These are phyloP conservation scores for Ramaria sp. DNA, from an alignment of 768 basidiomycete genomes.

Conservation along the genomic window DNA sequence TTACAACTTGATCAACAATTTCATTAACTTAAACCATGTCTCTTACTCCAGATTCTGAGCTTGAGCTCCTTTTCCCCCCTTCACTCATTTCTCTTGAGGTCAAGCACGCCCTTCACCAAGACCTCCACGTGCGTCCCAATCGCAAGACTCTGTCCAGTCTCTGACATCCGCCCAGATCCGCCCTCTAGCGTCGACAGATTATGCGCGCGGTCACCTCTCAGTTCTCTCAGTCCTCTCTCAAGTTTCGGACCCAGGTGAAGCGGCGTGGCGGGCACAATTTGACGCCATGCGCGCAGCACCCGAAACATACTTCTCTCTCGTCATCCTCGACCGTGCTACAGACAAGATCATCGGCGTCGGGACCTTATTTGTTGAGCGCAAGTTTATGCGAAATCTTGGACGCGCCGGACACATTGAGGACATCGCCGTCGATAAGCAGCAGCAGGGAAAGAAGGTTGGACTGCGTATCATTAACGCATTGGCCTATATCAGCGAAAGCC, in stretches of 20 bases:
- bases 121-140: constrained; percentile 47
- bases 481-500: constrained; percentile 68
- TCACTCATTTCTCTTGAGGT: constrained; percentile 61
- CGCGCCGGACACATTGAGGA: constrained; percentile 95
- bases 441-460: constrained; percentile 91
- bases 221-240: constrained; percentile 67
- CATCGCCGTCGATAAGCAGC: constrained; percentile 79
- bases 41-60: constrained; percentile 50
- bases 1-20: too few relatives aligned
- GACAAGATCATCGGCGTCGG: constrained; percentile 82
- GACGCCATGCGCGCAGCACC: constrained; percentile 41
- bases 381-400: constrained; percentile 82
- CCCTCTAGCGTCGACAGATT: constrained; percentile 79
- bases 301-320: constrained; percentile 72
- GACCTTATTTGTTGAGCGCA: constrained; percentile 81
- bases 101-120: constrained; percentile 43
- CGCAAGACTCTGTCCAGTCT: constrained; percentile 1
- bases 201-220: constrained; percentile 70
- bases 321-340: constrained; percentile 62
- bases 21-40: constrained; percentile 17
- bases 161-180: constrained; percentile 49
- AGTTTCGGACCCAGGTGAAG: constrained; percentile 53
- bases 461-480: constrained; percentile 79
- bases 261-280: constrained; percentile 64
- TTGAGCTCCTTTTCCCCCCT: constrained; percentile 71